Conservation (phyloP, 1,284 basidiomycete species). For the Pseudozyma sp. region DNA sequence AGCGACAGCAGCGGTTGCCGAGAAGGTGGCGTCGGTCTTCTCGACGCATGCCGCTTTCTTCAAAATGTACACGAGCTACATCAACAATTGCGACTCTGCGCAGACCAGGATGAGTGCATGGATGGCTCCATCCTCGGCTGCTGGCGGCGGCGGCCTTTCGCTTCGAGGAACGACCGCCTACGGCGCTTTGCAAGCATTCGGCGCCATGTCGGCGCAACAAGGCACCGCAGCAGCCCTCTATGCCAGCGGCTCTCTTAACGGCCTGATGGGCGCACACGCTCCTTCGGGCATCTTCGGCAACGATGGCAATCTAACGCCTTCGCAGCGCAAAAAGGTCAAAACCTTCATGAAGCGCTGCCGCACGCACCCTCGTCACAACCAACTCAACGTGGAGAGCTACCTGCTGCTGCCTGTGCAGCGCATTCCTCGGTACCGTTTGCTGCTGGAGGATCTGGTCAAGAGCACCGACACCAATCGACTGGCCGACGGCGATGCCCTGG, state of each 20-base stretch:
- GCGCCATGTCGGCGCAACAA: conserved; percentile 30
- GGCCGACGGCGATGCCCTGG: conserved; percentile 34
- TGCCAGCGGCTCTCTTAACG: conserved; percentile 3
- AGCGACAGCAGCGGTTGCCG: conserved; percentile 80
- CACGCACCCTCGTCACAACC: conserved; percentile 82
- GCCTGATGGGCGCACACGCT: conserved; percentile 10
- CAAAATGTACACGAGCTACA: conserved; percentile 67
- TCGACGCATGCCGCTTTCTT: conserved; percentile 62
- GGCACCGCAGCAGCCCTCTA: conserved; percentile 22
- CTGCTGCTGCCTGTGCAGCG: conserved; percentile 93
- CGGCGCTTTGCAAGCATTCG: conserved; percentile 20
- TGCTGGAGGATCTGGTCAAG: conserved; percentile 70
- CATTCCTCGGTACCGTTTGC: conserved; percentile 91
- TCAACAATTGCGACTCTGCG: conserved; percentile 65
- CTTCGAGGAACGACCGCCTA: conserved; percentile 26
- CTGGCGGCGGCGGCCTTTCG: conserved; percentile 41
- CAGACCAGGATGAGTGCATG: conserved; percentile 43
- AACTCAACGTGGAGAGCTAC: conserved; percentile 94
- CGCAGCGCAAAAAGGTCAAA: conserved; percentile 57
- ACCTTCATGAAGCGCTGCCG: conserved; percentile 67
- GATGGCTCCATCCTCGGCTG: conserved; percentile 35
- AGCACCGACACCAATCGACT: conserved; percentile 54
- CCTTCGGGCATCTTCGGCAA: conserved; percentile 14
- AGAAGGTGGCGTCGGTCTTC: conserved; percentile 87
- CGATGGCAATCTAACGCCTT: conserved; percentile 26